Percentiles rank a stretch among this genome's conserved stretches.
These are phyloP conservation scores for Monocercomonoides exilis DNA, from an alignment of 78 protist genomes.

Conservation along the genomic window DNA sequence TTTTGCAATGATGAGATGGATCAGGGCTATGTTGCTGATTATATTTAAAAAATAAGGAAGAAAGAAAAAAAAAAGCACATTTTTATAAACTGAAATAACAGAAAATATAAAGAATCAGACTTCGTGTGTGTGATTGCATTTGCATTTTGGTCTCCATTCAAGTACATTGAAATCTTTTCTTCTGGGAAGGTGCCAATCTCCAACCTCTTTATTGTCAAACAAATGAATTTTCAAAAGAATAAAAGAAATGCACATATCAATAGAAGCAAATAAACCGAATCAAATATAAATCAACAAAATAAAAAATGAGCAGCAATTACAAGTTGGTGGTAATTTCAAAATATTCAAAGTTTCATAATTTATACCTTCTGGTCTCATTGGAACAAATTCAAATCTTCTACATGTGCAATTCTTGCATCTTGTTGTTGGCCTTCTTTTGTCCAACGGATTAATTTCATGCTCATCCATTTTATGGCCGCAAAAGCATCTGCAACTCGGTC, in stretches of 20 bases:
- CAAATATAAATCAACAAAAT: too few species aligned
- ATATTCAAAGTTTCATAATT: too few species aligned
- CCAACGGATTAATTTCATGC: not conserved
- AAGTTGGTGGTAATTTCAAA: too few species aligned
- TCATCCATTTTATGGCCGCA: not conserved
- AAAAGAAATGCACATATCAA: too few species aligned
- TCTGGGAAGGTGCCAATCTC: not conserved
- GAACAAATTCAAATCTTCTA: not conserved
- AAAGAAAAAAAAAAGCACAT: too few species aligned
- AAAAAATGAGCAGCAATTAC: too few species aligned
- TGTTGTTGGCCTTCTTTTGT: not conserved
- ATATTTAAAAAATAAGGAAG: too few species aligned
- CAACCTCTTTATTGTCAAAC: not conserved
- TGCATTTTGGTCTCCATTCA: not conserved
- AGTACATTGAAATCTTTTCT: not conserved
- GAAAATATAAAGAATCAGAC: not conserved
- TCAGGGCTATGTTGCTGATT: not conserved
- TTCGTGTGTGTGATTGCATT: not conserved
- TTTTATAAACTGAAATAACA: too few species aligned
- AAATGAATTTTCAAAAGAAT: too few species aligned
- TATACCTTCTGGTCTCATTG: not conserved
- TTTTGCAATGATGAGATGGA: not conserved
- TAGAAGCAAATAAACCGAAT: too few species aligned
- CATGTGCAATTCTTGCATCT: not conserved
- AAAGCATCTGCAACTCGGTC: not conserved